Evolutionary conservation across 257 asterid species (phyloP), one percentile per base, ranked within the genome.

Genomic region (Salvia rosmarinus): DNA sequence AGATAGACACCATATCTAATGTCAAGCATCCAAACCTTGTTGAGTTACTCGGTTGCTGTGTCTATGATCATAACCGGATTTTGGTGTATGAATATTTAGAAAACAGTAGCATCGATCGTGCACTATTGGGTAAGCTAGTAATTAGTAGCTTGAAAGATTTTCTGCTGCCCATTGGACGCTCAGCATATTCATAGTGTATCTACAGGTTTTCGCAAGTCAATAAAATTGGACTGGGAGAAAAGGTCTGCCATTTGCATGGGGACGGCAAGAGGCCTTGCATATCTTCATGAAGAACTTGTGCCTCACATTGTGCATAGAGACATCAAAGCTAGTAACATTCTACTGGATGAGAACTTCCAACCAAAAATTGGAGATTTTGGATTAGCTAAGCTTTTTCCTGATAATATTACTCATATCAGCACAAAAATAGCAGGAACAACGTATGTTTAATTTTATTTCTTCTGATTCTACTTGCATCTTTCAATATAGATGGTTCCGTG

Each of bases 331-430:
- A 92, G 96, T 75, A 92, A 92, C 82, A 80, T 88, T 80, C 92
- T 90, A 65, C 91, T 92, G 79, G 90, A 87, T 75, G 56, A 63
- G 74, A 82, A 90, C 60, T 85, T 85, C 52, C 87, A 70, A 54
- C 95, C 98, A 50, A 92, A 92, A 86, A 92, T 92, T 63, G 98
- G 98, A 75, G 98, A 92, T 79, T 92, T 92, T 55, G 98, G 98
- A 72, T 79, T 92, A 84, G 98, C 98, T 52, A 92, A 87, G 75
- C 96, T 92, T 57, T 92, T 92, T 73, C 98, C 98, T 25, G 95
- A 92, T 72, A 74, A 88, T 65, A 90, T 92, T 63, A 90, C 98
- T 42, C 98, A 92, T 81, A 92, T 92, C 75, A 92, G 96, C 88
- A 92, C 98, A 66, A 85, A 68, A 79, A 81, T 92, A 76, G 98